phyloP scores from a whole-genome alignment of 805 yeast genomes.

The Zygoascus flipseniorum region DNA sequence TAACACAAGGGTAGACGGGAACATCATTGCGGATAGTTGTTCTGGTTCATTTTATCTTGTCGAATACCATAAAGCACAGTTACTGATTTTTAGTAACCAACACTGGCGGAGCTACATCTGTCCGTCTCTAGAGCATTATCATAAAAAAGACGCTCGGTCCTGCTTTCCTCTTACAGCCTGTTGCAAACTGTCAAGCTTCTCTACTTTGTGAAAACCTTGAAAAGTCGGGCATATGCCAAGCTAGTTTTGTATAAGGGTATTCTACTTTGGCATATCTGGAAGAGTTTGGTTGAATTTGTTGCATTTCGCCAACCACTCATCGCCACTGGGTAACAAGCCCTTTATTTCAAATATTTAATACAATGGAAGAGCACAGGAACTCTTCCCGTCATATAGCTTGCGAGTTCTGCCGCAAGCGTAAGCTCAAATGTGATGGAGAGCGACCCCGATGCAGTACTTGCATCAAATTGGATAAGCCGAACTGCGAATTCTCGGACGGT shows the following conservation, averaged over 20 bases:
- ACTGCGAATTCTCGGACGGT: constrained; percentile 27
- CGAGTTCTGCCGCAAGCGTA: constrained; percentile 25
- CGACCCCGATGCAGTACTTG: constrained; percentile 28
- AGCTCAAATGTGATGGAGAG: constrained; percentile 27
- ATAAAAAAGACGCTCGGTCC: no score
- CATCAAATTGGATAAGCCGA: constrained; percentile 19
- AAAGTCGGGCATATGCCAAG: no score
- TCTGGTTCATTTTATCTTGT: no score
- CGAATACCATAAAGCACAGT: background rate
- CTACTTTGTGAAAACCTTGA: no score
- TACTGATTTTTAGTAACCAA: background rate
- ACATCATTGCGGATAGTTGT: no score
- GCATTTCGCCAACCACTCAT: no score
- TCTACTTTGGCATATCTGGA: no score
- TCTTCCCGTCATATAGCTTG: constrained; percentile 23
- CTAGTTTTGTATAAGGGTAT: no score
- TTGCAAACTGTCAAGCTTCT: no score
- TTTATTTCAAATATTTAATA: background rate
- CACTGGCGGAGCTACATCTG: background rate
- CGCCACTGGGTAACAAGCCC: no score
- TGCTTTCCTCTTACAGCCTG: no score
- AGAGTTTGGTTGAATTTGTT: no score
- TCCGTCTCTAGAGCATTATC: background rate
- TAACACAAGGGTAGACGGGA: background rate
- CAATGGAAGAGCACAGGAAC: background rate